These are phyloP conservation scores for Kuraishia piskuri DNA, from an alignment of 805 yeast species.

Conservation along the genomic window DNA sequence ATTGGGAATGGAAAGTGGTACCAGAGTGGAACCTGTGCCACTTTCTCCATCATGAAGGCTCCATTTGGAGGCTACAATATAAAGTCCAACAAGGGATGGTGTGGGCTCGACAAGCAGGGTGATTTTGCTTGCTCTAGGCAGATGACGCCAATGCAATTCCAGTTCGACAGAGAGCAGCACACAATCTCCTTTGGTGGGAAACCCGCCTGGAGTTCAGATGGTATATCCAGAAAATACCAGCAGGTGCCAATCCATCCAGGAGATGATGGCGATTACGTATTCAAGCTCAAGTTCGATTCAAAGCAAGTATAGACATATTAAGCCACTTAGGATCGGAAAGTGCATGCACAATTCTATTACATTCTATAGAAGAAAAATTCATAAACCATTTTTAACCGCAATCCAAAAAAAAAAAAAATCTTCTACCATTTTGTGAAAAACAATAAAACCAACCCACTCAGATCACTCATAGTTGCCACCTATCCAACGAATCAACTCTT, in stretches of 20 bases:
- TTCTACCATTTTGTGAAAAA: too few relatives aligned
- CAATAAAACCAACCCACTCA: too few relatives aligned
- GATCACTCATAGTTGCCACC: too few relatives aligned
- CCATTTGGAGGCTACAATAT: slow-evolving; percentile 69
- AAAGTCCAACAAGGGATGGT: slow-evolving; percentile 64
- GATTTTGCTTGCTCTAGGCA: slow-evolving; percentile 21
- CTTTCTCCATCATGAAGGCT: slow-evolving; percentile 47
- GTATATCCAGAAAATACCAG: slow-evolving; percentile 31
- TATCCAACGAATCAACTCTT: too few relatives aligned
- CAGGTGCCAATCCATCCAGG: slow-evolving; percentile 45
- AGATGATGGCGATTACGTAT: slow-evolving; percentile 25
- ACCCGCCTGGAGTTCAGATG: slow-evolving; percentile 48
- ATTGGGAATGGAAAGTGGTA: slow-evolving; percentile 87
- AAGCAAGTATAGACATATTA: neutral
- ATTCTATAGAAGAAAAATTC: too few relatives aligned
- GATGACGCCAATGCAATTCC: slow-evolving; percentile 46
- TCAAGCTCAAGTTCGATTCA: slow-evolving; percentile 26
- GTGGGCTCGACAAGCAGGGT: slow-evolving; percentile 37
- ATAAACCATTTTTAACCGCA: too few relatives aligned
- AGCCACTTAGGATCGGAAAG: neutral
- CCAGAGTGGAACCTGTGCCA: slow-evolving; percentile 77
- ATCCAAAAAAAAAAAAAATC: too few relatives aligned
- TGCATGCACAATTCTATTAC: neutral
- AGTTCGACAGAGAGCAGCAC: slow-evolving; percentile 35
- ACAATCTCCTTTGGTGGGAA: slow-evolving; percentile 54